Base-by-base conservation (phyloP, 2,329 filamentous ascomycete species). In the Colletotrichum navitas region DNA sequence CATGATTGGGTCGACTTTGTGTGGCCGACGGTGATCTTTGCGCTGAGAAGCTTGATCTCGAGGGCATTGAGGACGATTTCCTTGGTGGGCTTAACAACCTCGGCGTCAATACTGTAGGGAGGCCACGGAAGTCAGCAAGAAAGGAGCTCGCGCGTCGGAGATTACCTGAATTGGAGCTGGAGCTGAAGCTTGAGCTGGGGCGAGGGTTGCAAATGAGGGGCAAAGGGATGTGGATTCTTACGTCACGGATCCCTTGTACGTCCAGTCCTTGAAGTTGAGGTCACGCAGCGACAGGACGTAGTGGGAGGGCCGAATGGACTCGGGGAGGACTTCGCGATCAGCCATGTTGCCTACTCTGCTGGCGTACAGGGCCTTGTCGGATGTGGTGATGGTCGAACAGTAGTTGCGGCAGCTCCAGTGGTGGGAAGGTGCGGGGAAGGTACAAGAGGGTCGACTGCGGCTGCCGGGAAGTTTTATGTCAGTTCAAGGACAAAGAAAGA, bases 51-150 rank as follows among this genome's bases (percentile, higher is more conserved):
- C 79, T 93, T 93, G 77, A 99, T 88, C 80, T 97, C 91, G 78
- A 96, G 90, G 54, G 93, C 87, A 82, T 99, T 99, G 81, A 98
- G 85, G 52, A 93, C 89, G 73, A 99, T 90, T 76, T 94, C 89
- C 77, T 89, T 93, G 75, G 92, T 92, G 43, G 91, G 84, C 79
- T 91, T 90, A 75, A 87, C 87, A 80, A 98, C 87, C 71, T 92
- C 89, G 71, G 92, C 87, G 75, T 92, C 88, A 80, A 99, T 97
- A 75, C 90, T 92, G 74, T 56, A 47, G 45, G 47, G 36, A 43
- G 73, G 75, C 29, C 11, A 26, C 11, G 36, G 16, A n/a, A 21
- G 18, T 71, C 7, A 72, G 70, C 21, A 41, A 26, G 11, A 14
- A 41, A 26, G 7, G 18, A 21, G 52, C 2, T 5, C 8, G 18